Evolutionary conservation across 306 rosid species (phyloP), one percentile per base, ranked within the genome.

Genomic region (Vachellia collinsii): DNA sequence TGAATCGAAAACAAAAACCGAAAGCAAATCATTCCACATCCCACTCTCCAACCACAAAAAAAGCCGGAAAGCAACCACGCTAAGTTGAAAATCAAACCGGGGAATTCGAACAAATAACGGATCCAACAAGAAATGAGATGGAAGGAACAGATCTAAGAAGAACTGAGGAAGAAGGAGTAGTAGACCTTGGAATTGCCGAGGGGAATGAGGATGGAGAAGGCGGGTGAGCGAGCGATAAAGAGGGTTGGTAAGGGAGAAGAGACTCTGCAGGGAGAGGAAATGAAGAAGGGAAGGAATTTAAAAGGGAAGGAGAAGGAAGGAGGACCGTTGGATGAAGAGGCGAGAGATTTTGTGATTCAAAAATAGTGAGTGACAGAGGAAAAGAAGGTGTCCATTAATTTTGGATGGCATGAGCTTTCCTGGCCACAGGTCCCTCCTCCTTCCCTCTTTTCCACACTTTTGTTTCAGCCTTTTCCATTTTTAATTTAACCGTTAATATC

Each of bases 241-340:
- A 69, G 79, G 65, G 44, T 47, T 19, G 83, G 59, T 72, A 54
- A 34, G 29, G 69, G 58, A 62, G 72, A 63, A 59, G 83, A 25
- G 81, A 83, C 48, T 39, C 73, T 39, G 44, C 5, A 39, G 12
- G 37, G 73, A 61, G 59, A 77, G 82, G 79, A 69, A 83, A 79
- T 72, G 70, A 53, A 38, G 76, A 78, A 48, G 77, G 85, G 77
- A 58, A 82, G 38, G 22, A 81, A 84, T 89, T 84, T 83, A 89
- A 64, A 20, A 80, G 80, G n/a, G 72, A 17, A 5, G 69, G 58
- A 62, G 87, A 84, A 73, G 91, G 44, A 72, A 82, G 82, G 46
- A 82, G 76, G 20, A 65, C 91, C 98, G 94, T 91, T 81, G 69
- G 94, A 88, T 88, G 73, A 9, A 34, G 54, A 11, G 41, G 44